Percentiles rank a stretch among this genome's conserved stretches.
Conservation (phyloP, 352 stramenopile species). For the Pythium aquatile region DNA sequence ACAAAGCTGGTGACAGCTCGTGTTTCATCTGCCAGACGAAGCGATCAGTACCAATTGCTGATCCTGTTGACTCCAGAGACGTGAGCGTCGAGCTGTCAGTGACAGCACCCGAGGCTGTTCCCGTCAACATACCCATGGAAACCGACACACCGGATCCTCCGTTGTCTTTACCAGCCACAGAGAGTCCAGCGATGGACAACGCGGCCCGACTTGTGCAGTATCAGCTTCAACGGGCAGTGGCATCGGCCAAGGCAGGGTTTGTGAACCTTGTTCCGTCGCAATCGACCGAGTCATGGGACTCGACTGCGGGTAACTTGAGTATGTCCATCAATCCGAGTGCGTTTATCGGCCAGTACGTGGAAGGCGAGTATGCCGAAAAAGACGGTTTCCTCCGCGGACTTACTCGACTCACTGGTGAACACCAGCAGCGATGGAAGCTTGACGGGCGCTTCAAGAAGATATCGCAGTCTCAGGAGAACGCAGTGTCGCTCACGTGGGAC, state of each 20-base stretch:
- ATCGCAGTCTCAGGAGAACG: conserved; percentile 68
- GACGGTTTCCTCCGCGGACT: conserved; percentile 69
- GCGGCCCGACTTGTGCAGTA: conserved; percentile 2
- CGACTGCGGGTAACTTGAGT: conserved; percentile 57
- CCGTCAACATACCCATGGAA: conserved; percentile 34
- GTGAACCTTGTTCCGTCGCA: background rate
- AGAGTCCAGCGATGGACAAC: conserved; percentile 3
- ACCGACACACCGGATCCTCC: conserved; percentile 58
- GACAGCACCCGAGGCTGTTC: conserved; percentile 27
- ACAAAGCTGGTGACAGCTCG: conserved; percentile 42
- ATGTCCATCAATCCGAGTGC: conserved; percentile 36
- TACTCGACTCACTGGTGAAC: conserved; percentile 31
- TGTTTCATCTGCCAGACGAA: conserved; percentile 77
- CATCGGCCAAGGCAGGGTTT: background rate
- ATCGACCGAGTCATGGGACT: conserved; percentile 55
- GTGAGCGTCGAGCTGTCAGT: conserved; percentile 36
- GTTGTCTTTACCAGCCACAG: background rate
- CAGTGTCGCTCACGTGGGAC: conserved; percentile 67
- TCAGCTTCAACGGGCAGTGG: conserved; percentile 4
- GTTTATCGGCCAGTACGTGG: conserved; percentile 64
- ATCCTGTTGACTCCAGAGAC: conserved; percentile 33
- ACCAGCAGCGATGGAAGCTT: conserved; percentile 47
- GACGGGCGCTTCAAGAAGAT: conserved; percentile 69
- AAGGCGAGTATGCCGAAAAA: conserved; percentile 70
- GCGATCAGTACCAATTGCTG: conserved; percentile 40